Conservation (phyloP, 768 basidiomycete genomes). For the Russula sp. region DNA sequence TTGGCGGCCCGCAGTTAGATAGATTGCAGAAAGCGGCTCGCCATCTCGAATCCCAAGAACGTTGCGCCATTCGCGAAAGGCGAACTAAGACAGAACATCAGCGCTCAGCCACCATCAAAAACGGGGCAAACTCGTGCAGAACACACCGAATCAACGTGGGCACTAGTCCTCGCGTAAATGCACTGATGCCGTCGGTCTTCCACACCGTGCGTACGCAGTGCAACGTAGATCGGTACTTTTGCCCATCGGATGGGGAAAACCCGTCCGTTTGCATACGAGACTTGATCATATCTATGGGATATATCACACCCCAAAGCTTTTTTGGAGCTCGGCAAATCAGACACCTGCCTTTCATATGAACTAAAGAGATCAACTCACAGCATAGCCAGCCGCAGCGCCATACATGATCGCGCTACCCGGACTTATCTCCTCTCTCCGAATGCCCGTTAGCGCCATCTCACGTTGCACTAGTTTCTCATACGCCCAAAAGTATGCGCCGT, state of each 20-base stretch:
- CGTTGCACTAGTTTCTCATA: constrained; percentile 92
- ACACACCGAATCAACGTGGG: constrained; percentile 88
- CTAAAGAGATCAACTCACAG: constrained; percentile 43
- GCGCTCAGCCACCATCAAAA: constrained; percentile 16
- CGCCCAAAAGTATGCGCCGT: constrained; percentile 84
- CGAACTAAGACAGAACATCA: constrained; percentile 49
- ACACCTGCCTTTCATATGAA: constrained; percentile 19
- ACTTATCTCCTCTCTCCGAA: constrained; percentile 71
- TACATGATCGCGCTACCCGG: constrained; percentile 78
- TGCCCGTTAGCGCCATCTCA: constrained; percentile 72
- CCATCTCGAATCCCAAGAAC: constrained; percentile 94
- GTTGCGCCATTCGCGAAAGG: constrained; percentile 97
- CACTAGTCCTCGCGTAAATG: constrained; percentile 87
- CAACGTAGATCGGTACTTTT: constrained; percentile 77
- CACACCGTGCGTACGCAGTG: constrained; percentile 83
- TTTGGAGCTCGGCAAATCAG: constrained; percentile 18
- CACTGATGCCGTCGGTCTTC: constrained; percentile 76
- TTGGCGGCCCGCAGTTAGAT: constrained; percentile 14
- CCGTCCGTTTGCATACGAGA: constrained; percentile 95
- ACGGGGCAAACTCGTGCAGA: constrained; percentile 16
- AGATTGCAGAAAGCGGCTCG: constrained; percentile 63
- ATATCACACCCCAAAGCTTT: constrained; percentile 90
- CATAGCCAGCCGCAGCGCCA: constrained; percentile 91
- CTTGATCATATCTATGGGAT: constrained; percentile 96
- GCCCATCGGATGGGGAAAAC: constrained; percentile 67